These are phyloP conservation scores for Kodamaea kaohsiungensis DNA, from an alignment of 805 yeast species.

Conservation along the genomic window DNA sequence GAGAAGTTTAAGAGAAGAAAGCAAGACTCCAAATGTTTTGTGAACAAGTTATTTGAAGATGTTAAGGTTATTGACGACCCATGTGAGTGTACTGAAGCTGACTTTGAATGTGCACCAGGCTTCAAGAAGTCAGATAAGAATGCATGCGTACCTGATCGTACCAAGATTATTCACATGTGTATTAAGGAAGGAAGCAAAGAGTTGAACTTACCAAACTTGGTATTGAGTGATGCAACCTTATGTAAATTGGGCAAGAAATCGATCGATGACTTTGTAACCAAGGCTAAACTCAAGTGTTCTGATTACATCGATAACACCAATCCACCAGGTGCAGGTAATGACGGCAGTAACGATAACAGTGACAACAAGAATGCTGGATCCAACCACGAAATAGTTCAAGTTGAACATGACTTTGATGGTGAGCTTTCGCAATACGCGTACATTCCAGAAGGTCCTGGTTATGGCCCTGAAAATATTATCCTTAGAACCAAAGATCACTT, in stretches of 20 bases:
- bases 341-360: slow-evolving; percentile 8
- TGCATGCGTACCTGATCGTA: slow-evolving; percentile 48
- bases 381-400: slow-evolving; percentile 33
- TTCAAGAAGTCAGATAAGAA: slow-evolving; percentile 25
- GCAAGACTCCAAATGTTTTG: slow-evolving; percentile 62
- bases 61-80: slow-evolving; percentile 49
- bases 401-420: slow-evolving; percentile 51
- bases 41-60: slow-evolving; percentile 48
- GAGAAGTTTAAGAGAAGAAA: slow-evolving; percentile 67
- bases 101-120: slow-evolving; percentile 70
- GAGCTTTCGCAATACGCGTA: slow-evolving; percentile 57
- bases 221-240: slow-evolving; percentile 44
- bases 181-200: slow-evolving; percentile 18
- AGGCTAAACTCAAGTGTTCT: slow-evolving; percentile 37
- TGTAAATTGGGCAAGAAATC: slow-evolving; percentile 36
- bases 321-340: slow-evolving; percentile 11
- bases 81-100: slow-evolving; percentile 65
- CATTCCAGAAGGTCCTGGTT: slow-evolving; percentile 49
- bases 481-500: slow-evolving; percentile 53
- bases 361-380: slow-evolving; percentile 12
- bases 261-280: slow-evolving; percentile 21
- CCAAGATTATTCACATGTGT: slow-evolving; percentile 27
- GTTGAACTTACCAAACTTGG: slow-evolving; percentile 39
- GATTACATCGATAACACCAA: slow-evolving; percentile 16
- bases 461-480: slow-evolving; percentile 48